Percentiles rank a stretch among this genome's conserved stretches.
These are phyloP conservation scores for Pichia sp. DNA, from an alignment of 1,139 yeast species.

Conservation along the genomic window DNA sequence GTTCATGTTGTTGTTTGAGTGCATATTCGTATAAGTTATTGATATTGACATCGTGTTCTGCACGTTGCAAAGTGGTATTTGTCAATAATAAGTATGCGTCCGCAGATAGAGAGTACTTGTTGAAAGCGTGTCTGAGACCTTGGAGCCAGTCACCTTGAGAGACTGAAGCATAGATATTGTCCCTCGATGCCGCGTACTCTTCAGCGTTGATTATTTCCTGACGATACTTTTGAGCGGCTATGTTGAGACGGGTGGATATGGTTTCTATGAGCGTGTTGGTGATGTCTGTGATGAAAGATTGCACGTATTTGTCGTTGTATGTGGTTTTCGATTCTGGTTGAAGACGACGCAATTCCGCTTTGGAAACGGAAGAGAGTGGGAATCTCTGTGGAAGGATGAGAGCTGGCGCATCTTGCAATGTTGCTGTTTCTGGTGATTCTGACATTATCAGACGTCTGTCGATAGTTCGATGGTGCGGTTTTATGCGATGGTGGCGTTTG, in stretches of 20 bases:
- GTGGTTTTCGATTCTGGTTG: slow-evolving; percentile 7
- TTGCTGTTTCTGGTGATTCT: no score
- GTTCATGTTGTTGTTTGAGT: neutral
- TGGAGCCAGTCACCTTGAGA: slow-evolving; percentile 1
- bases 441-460: no score
- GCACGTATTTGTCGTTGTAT: slow-evolving; percentile 7
- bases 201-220: slow-evolving; percentile 11
- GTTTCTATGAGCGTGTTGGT: slow-evolving; percentile 12
- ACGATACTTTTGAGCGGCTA: slow-evolving; percentile 10
- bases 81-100: slow-evolving; percentile 8
- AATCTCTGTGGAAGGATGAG: slow-evolving; percentile 18
- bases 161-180: slow-evolving; percentile 7
- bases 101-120: slow-evolving; percentile 2
- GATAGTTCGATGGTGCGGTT: no score
- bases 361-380: slow-evolving; percentile 15
- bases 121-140: slow-evolving; percentile 8
- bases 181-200: slow-evolving; percentile 11
- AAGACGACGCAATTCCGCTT: slow-evolving; percentile 7
- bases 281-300: slow-evolving; percentile 7
- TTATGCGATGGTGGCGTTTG: no score
- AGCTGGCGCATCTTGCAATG: no score
- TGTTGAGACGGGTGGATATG: slow-evolving; percentile 13
- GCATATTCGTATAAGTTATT: slow-evolving; percentile 8
- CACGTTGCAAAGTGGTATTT: neutral
- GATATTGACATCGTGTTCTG: slow-evolving; percentile 6